A percentile compares a stretch with the other conserved stretches of the same genome.
phyloP scores from a whole-genome alignment of 345 rosid genomes.

The Hypericum androsaemum region DNA sequence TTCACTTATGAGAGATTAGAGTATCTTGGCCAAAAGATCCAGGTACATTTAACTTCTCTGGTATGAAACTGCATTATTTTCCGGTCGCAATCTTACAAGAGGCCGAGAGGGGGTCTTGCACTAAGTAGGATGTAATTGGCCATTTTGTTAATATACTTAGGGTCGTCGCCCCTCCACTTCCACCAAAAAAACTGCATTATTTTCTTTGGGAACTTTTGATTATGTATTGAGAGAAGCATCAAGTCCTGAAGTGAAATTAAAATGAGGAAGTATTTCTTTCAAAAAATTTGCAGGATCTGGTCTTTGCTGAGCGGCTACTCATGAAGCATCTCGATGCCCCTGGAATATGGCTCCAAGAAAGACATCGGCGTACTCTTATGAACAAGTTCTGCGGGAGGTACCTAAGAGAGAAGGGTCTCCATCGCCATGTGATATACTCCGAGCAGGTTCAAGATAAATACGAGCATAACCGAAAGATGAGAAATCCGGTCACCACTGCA shows the following conservation, averaged over 20 bases:
- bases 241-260: too few species aligned
- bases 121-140: too few species aligned
- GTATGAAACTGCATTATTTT: too few species aligned
- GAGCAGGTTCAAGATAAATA: conserved; percentile 69
- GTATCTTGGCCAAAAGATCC: conserved; percentile 90
- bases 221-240: too few species aligned
- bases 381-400: conserved; percentile 91
- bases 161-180: too few species aligned
- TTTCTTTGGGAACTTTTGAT: too few species aligned
- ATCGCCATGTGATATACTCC: conserved; percentile 43
- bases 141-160: too few species aligned
- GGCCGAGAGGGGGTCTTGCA: too few species aligned
- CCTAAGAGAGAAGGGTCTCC: conserved; percentile 70
- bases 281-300: conserved; percentile 48
- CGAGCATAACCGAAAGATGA: conserved; percentile 67
- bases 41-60: conserved; percentile 33
- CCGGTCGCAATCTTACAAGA: too few species aligned
- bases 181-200: too few species aligned
- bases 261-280: too few species aligned
- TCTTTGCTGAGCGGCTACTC: conserved; percentile 78
- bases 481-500: conserved; percentile 85
- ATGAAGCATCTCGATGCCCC: conserved; percentile 99
- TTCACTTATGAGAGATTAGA: conserved; percentile 83
- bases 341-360: conserved; percentile 80
- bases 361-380: conserved; percentile 76